A percentile compares a stretch with the other conserved stretches of the same genome.
Conservation (phyloP, 768 basidiomycete genomes). For the Podaxis sp. region DNA sequence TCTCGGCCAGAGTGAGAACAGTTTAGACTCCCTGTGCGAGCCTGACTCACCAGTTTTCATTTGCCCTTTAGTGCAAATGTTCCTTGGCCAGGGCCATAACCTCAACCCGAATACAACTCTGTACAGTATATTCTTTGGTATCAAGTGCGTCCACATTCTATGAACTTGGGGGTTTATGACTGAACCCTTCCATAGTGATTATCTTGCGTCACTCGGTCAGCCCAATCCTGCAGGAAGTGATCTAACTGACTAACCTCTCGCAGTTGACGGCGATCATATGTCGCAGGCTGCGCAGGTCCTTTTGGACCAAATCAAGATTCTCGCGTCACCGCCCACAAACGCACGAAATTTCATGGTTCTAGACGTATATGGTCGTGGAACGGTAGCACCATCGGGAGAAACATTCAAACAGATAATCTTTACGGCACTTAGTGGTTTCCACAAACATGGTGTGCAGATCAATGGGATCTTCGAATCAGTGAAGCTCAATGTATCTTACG, state of each 20-base stretch:
- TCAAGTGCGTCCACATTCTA: slow-evolving; percentile 37
- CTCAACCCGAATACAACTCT: slow-evolving; percentile 48
- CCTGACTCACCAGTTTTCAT: not conserved
- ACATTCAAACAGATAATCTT: slow-evolving; percentile 48
- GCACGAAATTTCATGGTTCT: slow-evolving; percentile 49
- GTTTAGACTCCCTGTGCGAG: not conserved
- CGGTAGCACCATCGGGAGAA: slow-evolving; percentile 38
- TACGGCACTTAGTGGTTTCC: slow-evolving; percentile 38
- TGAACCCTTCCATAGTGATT: slow-evolving; percentile 34
- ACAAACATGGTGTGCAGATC: slow-evolving; percentile 10
- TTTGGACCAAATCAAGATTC: slow-evolving; percentile 42
- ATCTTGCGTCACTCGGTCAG: slow-evolving; percentile 41
- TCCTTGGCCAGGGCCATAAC: slow-evolving; percentile 42
- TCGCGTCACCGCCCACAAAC: slow-evolving; percentile 50
- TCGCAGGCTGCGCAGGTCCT: slow-evolving; percentile 43
- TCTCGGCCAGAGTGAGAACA: slow-evolving; percentile 40
- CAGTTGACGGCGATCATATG: slow-evolving; percentile 48
- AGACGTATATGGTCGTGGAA: slow-evolving; percentile 51
- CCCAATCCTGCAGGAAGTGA: not conserved
- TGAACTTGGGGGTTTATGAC: no score
- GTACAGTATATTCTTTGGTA: slow-evolving; percentile 55
- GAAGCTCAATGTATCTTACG: slow-evolving; percentile 41
- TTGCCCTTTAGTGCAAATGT: slow-evolving; percentile 35
- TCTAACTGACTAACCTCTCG: not conserved
- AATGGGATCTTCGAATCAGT: slow-evolving; percentile 21